These are phyloP conservation scores for Guyanaporus albipodus DNA, from an alignment of 768 basidiomycete genomes.

Conservation along the genomic window DNA sequence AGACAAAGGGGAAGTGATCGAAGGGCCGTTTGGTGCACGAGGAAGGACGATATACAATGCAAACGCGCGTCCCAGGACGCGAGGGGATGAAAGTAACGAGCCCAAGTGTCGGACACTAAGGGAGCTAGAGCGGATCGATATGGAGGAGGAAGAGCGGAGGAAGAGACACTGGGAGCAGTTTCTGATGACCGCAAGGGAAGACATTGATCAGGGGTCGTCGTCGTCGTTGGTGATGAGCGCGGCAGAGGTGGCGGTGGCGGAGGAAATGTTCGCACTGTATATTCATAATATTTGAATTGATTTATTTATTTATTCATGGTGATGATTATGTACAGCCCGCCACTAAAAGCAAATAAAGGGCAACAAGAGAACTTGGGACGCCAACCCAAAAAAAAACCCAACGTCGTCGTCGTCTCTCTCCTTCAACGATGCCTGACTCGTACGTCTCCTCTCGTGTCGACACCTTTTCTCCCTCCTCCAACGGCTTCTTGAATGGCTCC, in stretches of 20 bases:
- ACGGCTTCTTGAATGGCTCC: constrained; percentile 59
- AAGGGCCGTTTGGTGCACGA: constrained; percentile 5
- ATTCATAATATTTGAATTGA: constrained; percentile 22
- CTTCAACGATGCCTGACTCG: constrained; percentile 61
- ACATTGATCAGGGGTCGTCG: background rate
- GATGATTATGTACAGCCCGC: constrained; percentile 13
- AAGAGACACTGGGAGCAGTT: constrained; percentile 1
- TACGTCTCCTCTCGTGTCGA: constrained; percentile 64
- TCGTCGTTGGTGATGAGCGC: background rate
- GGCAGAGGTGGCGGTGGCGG: constrained; percentile 7
- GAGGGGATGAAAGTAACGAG: background rate
- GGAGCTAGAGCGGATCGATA: constrained; percentile 20
- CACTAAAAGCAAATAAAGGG: constrained; percentile 35
- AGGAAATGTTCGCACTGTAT: constrained; percentile 41
- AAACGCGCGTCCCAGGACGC: background rate
- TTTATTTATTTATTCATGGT: background rate
- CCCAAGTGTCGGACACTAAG: background rate
- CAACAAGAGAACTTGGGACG: constrained; percentile 10
- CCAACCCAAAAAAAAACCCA: constrained; percentile 43
- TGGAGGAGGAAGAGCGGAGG: constrained; percentile 19
- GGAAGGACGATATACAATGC: constrained; percentile 32
- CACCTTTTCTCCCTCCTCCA: constrained; percentile 50
- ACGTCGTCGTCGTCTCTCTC: constrained; percentile 25
- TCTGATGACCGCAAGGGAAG: constrained; percentile 3
- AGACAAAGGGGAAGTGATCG: background rate